phyloP scores from a whole-genome alignment of 768 basidiomycete genomes.

The Hericium coralloides region DNA sequence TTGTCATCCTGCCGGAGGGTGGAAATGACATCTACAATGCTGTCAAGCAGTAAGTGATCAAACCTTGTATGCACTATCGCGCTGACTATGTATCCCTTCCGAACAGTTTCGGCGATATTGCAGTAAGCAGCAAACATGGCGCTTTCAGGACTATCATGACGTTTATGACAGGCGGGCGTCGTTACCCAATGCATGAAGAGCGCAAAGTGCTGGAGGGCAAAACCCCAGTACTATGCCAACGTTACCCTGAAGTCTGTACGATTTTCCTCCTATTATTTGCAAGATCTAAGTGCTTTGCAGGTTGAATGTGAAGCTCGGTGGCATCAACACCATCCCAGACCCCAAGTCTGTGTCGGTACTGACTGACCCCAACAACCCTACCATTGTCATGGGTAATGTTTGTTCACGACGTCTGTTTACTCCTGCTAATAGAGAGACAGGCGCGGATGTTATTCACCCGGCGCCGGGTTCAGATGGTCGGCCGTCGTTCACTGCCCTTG shows the following conservation, averaged over 20 bases:
- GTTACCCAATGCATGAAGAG: conserved; percentile 74
- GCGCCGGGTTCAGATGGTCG: conserved; percentile 70
- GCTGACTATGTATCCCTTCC: neutral
- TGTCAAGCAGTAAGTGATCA: conserved; percentile 60
- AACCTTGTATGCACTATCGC: conserved; percentile 1
- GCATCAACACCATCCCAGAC: conserved; percentile 74
- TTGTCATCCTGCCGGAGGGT: conserved; percentile 64
- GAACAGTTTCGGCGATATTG: conserved; percentile 62
- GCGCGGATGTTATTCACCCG: conserved; percentile 80
- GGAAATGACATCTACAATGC: conserved; percentile 70
- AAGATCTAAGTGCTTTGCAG: neutral
- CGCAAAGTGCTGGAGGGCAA: conserved; percentile 56
- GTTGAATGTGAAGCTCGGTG: conserved; percentile 44
- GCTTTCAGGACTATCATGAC: neutral
- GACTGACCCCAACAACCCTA: conserved; percentile 63
- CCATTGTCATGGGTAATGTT: conserved; percentile 63
- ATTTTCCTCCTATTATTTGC: neutral
- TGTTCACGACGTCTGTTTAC: neutral
- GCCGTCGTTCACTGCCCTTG: conserved; percentile 75
- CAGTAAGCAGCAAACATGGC: conserved; percentile 23
- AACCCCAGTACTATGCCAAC: conserved; percentile 74
- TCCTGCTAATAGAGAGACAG: conserved; percentile 23
- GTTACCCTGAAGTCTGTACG: conserved; percentile 62
- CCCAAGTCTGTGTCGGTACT: conserved; percentile 54
- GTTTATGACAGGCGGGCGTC: conserved; percentile 45